These are phyloP conservation scores for Naganishia liquefaciens DNA, from an alignment of 1,284 basidiomycete genomes.

Conservation along the genomic window DNA sequence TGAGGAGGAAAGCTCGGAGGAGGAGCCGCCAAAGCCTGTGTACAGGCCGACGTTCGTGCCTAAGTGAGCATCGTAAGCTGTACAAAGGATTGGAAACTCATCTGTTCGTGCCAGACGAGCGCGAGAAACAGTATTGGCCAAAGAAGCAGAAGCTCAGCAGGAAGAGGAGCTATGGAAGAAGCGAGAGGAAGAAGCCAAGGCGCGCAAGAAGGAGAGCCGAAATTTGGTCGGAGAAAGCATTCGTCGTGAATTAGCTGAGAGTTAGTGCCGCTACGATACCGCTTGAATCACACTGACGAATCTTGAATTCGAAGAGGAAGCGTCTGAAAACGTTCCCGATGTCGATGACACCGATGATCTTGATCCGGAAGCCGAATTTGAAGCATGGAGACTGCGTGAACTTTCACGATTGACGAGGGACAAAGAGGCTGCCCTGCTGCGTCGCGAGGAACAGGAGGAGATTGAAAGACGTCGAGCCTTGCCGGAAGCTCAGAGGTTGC, in stretches of 20 bases:
- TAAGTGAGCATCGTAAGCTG: conserved; percentile 41
- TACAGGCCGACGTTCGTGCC: conserved; percentile 52
- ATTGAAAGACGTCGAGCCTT: conserved; percentile 84
- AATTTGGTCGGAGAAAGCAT: conserved; percentile 53
- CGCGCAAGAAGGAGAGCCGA: conserved; percentile 44
- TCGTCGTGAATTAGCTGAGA: conserved; percentile 49
- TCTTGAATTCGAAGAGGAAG: conserved; percentile 66
- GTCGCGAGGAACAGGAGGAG: conserved; percentile 83
- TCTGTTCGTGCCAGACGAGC: conserved; percentile 38
- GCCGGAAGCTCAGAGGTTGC: conserved; percentile 85
- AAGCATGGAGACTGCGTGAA: conserved; percentile 92
- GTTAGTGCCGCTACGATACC: conserved; percentile 35
- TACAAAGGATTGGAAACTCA: neutral
- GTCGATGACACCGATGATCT: conserved; percentile 94
- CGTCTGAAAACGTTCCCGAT: conserved; percentile 76
- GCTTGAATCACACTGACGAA: neutral
- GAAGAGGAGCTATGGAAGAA: conserved; percentile 22
- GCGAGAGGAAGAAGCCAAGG: conserved; percentile 28
- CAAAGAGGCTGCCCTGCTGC: conserved; percentile 74
- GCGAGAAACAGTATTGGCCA: conserved; percentile 43
- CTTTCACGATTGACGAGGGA: conserved; percentile 86
- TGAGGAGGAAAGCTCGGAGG: conserved; percentile 42
- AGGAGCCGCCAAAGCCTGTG: conserved; percentile 43
- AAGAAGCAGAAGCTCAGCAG: conserved; percentile 15
- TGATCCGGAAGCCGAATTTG: conserved; percentile 88